Base-by-base conservation (phyloP, 1,284 basidiomycete species). In the Thecaphora thlaspeos region DNA sequence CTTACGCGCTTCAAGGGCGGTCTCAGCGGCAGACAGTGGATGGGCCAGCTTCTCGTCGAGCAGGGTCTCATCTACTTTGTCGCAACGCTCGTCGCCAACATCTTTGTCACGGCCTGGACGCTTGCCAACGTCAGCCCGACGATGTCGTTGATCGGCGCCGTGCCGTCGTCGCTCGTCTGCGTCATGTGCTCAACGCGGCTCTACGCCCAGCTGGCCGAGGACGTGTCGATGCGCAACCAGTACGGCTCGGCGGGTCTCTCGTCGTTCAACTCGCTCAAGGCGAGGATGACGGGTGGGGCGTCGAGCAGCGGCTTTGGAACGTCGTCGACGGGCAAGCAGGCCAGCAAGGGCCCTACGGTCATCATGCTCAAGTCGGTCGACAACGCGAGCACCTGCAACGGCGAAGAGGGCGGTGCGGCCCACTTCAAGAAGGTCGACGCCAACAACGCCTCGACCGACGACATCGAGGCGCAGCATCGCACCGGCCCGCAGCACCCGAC, bases 61-160 rank as follows among this genome's bases (percentile, higher is more conserved):
- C 70, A 72, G 32, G 70, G 70, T 7, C 37, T 68, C 19, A 43
- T 66, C 50, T 72, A 72, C 53, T 72, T 72, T 48, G 28, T 64
- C 15, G 44, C 54, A 19, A 68, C 68, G 0, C 56, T 65, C 45
- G 32, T 66, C 23, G 54, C 55, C 53, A 68, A 71, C 46, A 26
- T 58, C 2, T 48, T 68, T 30, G 53, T 68, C n/a, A 50, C 62
- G 7, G 63, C 51, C 17, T 41, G 68, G 17, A 66, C 66, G 18
- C 42, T 61, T 3, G 52, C 62, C 24, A 55, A 68, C 46, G 42
- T 68, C n/a, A 59, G 56, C 47, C 65, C 70, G 3, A 41, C 67
- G 42, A 68, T 70, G 68, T 64, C 68, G 39, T 51, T 68, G 37
- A 52, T 66, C 46, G 46, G 46, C 12, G 68, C 68, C 18, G 53